Base-by-base conservation (phyloP, 805 yeast species). In the Ogataea paradorogensis region DNA sequence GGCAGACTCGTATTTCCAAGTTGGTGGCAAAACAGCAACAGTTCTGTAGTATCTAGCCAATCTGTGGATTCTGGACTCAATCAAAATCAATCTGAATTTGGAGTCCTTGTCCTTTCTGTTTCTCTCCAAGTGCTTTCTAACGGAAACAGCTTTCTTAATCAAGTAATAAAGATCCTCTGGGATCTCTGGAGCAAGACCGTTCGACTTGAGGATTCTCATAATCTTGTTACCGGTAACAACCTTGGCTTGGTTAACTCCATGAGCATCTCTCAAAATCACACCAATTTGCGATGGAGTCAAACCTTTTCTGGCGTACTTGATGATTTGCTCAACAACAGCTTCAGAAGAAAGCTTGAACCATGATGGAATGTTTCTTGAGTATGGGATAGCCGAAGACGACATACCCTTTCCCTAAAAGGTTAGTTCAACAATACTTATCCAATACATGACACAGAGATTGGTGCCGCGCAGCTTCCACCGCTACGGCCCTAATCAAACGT, bases 21-120 rank as follows among this genome's bases (percentile, higher is more conserved):
- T 90, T 72, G 99, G 98, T 65, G 99, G 99, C 70, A 93, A 84
- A 66, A 93, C 98, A 68, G 95, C 80, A 65, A 88, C 96, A 65
- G 96, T 87, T 88, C 96, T 91, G 96, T 93, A 93, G 95, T 93
- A 93, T 81, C 99, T 87, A 63, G 99, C 96, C 71, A 93, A 86
- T 84, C 99, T 91, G 95, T 93, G 99, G 80, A 93, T 93, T 89
- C 99, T 90, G 58, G 98, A 91, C 81, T 93, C 99, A 74, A 93
- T 90, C 75, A 93, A 84, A 93, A 93, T 93, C 70, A 93, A 88
- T 84, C 99, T 88, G 95, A 93, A 93, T 80, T 93, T 93, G 64
- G 99, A 93, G 79, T 93, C 99, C 84, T 93, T 91, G 80, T 93
- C 99, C 84, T 93, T 93, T 87, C 99, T 90, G 97, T 93, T 93